Conservation (phyloP, 495 filamentous ascomycete species). For the Xylaria venustula region DNA sequence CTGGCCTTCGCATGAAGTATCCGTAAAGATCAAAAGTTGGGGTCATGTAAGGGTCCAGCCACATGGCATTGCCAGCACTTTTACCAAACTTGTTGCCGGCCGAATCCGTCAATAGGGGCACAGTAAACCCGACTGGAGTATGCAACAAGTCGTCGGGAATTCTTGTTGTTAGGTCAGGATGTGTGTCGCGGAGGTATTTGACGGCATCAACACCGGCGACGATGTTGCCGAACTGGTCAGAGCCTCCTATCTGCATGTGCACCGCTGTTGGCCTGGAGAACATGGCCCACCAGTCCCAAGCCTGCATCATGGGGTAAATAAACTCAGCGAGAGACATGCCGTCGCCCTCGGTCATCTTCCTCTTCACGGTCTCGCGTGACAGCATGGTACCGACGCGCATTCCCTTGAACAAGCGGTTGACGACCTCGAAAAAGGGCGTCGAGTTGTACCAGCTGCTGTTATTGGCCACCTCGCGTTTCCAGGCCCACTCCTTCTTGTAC, state of each 20-base stretch:
- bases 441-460: constrained; percentile 80
- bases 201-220: constrained; percentile 83
- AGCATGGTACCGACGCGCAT: constrained; percentile 84
- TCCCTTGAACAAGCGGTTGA: constrained; percentile 66
- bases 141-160: constrained; percentile 26
- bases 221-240: constrained; percentile 97
- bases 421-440: constrained; percentile 65
- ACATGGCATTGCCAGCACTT: constrained; percentile 89
- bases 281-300: constrained; percentile 95
- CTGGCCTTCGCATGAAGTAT: constrained; percentile 82
- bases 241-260: constrained; percentile 86
- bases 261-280: constrained; percentile 56
- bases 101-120: constrained; percentile 81
- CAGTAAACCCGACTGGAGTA: constrained; percentile 77
- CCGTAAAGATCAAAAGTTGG: constrained; percentile 80
- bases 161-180: constrained; percentile 34
- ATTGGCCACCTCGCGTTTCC: constrained; percentile 66
- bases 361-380: constrained; percentile 84
- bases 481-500: constrained; percentile 57
- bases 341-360: constrained; percentile 71
- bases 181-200: constrained; percentile 63
- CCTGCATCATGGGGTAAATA: constrained; percentile 86
- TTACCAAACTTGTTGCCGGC: constrained; percentile 93
- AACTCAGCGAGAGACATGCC: constrained; percentile 96
- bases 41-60: constrained; percentile 83